Evolutionary conservation across 352 stramenopile genomes (phyloP), one percentile per base, ranked within the genome.

Genomic region (Phytophthora uliginosa): DNA sequence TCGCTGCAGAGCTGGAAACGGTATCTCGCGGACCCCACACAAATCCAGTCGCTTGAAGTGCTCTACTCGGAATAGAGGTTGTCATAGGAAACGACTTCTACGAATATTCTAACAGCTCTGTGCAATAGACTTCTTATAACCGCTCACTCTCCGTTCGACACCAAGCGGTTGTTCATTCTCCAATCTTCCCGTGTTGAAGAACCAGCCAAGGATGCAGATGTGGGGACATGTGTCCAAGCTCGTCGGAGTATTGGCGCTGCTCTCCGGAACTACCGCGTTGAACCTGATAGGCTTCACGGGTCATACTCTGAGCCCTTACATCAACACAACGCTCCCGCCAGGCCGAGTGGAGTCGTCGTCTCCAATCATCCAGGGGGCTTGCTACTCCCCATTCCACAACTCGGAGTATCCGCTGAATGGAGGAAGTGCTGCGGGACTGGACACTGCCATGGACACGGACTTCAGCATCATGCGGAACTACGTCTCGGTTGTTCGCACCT

Each of bases 381-480:
- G 88, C 79, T 95, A 96, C 69, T 92, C 85, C 2, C 88, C 88
- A 18, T 92, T 95, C 63, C 88, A 96, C 65, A 88, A 92, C 62
- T 17, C 72, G 0, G 74, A 91, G 66, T 96, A 96, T 65, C 88
- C 88, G 17, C 51, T 96, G 40, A 65, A 78, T 59, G 74, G 71
- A 34, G 74, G 67, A 3, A 78, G 68, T 31, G 57, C 79, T 7
- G 52, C 28, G 2, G 78, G 63, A 2, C 79, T 96, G 4, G 69
- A 81, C 13, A 36, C 63, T 6, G 86, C 86, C 24, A 93, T 96
- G 74, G 60, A 82, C 48, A 75, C 76, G 1, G 88, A 96, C 63
- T 96, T 95, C 53, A 69, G 36, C 22, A 82, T 91, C 69, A 93
- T 95, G 71, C 83, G 80, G 12, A 85, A 87, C 34, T 90, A 88